Evolutionary conservation across 371 early-diverging fungal genomes (phyloP).

Genomic region (Syncephalastrum monosporum): DNA sequence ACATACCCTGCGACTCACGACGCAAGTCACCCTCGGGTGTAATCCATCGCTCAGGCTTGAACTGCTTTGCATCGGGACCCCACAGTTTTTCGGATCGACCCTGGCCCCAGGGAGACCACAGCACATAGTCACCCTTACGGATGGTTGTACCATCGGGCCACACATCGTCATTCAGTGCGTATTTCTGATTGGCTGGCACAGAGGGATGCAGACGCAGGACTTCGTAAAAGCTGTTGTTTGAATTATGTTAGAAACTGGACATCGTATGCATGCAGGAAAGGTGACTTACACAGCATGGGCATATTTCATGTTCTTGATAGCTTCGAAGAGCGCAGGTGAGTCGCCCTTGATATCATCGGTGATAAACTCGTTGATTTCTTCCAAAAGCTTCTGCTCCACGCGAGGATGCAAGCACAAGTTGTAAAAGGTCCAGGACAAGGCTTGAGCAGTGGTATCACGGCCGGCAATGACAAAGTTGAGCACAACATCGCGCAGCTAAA

Average conservation of each 20-base stretch:
- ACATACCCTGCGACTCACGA: constrained; percentile 36
- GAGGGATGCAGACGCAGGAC: constrained; percentile 65
- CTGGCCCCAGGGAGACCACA: constrained; percentile 48
- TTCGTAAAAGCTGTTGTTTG: constrained; percentile 41
- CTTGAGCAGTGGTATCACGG: constrained; percentile 72
- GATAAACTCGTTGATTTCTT: constrained; percentile 53
- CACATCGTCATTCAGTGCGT: constrained; percentile 57
- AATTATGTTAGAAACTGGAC: background rate
- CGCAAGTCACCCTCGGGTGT: constrained; percentile 26
- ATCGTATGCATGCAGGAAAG: too few species aligned
- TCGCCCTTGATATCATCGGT: constrained; percentile 34
- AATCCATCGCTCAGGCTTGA: constrained; percentile 64
- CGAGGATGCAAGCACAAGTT: constrained; percentile 46
- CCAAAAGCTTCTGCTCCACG: constrained; percentile 51
- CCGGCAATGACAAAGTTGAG: constrained; percentile 71
- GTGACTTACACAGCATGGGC: constrained; percentile 56
- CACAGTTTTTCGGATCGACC: constrained; percentile 47
- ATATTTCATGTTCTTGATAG: constrained; percentile 50
- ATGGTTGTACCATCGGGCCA: constrained; percentile 65
- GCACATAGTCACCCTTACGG: constrained; percentile 45
- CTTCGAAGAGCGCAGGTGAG: constrained; percentile 37
- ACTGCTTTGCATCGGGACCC: constrained; percentile 54
- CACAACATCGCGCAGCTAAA: constrained; percentile 51
- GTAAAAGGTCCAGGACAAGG: constrained; percentile 69
- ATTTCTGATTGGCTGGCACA: constrained; percentile 64